Evolutionary conservation across 2,329 filamentous ascomycete species (phyloP).

Genomic region (Colletotrichum lentis): DNA sequence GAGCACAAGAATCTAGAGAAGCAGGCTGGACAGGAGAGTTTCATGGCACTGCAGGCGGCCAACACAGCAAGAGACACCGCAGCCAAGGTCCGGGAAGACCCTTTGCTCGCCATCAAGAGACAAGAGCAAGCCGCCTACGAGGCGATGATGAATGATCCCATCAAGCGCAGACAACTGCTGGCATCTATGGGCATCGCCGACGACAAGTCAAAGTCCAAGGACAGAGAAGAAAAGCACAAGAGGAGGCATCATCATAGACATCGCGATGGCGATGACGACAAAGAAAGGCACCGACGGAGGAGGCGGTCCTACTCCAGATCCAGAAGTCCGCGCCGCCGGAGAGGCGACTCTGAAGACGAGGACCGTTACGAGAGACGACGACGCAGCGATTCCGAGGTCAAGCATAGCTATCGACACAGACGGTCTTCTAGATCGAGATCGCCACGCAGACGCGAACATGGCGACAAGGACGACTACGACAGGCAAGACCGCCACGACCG

Average conservation of each 20-base stretch:
- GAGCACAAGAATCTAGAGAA: conserved; percentile 86
- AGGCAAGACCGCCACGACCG: conserved; percentile 34
- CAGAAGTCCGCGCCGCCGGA: conserved; percentile 50
- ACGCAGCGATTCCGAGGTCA: conserved; percentile 36
- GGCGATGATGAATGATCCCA: conserved; percentile 80
- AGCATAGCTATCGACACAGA: conserved; percentile 33
- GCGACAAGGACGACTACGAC: conserved; percentile 13
- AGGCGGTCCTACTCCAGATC: conserved; percentile 58
- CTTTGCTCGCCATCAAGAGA: conserved; percentile 89
- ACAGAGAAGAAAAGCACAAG: conserved; percentile 55
- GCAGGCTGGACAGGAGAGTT: conserved; percentile 66
- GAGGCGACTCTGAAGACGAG: conserved; percentile 45
- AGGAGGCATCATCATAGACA: conserved; percentile 52
- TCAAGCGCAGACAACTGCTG: conserved; percentile 72
- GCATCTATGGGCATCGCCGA: conserved; percentile 67
- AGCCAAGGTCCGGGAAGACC: conserved; percentile 88
- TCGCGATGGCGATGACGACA: conserved; percentile 53
- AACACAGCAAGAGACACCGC: conserved; percentile 82
- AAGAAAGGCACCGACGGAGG: conserved; percentile 51
- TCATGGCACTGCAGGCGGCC: conserved; percentile 71
- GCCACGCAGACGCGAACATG: conserved; percentile 33
- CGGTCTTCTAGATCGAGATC: conserved; percentile 27
- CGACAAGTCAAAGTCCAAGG: conserved; percentile 49
- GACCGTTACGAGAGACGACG: conserved; percentile 40
- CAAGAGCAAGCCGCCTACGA: conserved; percentile 86